Evolutionary conservation across 495 filamentous ascomycete genomes (phyloP).

Genomic region (Aspergillus biplanus): DNA sequence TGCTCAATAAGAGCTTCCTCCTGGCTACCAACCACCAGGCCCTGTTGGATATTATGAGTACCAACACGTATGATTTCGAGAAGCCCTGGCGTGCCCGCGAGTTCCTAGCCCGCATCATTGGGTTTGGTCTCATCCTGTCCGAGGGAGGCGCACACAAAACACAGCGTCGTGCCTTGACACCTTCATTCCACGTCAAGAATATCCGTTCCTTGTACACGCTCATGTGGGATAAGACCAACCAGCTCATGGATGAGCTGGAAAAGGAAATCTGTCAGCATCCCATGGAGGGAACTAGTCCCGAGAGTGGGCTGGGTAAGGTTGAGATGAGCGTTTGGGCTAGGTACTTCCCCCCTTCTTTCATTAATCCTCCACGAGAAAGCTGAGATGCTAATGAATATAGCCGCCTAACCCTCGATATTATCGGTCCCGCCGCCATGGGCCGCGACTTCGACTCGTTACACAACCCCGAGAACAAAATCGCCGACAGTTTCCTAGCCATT

Average conservation of each 20-base stretch:
- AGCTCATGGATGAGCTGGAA: slow-evolving; percentile 42
- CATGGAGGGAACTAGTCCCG: slow-evolving; percentile 43
- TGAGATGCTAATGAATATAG: slow-evolving; percentile 34
- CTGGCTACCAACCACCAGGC: slow-evolving; percentile 49
- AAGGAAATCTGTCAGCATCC: slow-evolving; percentile 43
- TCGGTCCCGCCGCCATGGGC: slow-evolving; percentile 80
- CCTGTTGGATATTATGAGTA: slow-evolving; percentile 59
- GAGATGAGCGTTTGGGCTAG: slow-evolving; percentile 72
- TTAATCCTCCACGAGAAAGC: background rate
- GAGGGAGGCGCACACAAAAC: slow-evolving; percentile 77
- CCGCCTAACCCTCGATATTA: slow-evolving; percentile 83
- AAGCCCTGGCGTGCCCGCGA: slow-evolving; percentile 50
- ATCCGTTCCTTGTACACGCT: slow-evolving; percentile 79
- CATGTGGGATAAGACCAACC: slow-evolving; percentile 70
- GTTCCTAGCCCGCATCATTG: slow-evolving; percentile 70
- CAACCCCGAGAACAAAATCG: slow-evolving; percentile 65
- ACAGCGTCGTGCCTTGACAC: slow-evolving; percentile 78
- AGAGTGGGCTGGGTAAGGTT: slow-evolving; percentile 53
- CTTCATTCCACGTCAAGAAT: slow-evolving; percentile 82
- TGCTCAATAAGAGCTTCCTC: slow-evolving; percentile 35
- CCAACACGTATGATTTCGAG: slow-evolving; percentile 57
- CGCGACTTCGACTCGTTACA: slow-evolving; percentile 75
- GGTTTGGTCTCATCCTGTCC: slow-evolving; percentile 75
- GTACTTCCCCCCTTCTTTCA: slow-evolving; percentile 22
- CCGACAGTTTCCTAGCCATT: slow-evolving; percentile 64